Evolutionary conservation across 805 yeast species (phyloP), one percentile per base, ranked within the genome.

Genomic region (Wickerhamiella musiphila): DNA sequence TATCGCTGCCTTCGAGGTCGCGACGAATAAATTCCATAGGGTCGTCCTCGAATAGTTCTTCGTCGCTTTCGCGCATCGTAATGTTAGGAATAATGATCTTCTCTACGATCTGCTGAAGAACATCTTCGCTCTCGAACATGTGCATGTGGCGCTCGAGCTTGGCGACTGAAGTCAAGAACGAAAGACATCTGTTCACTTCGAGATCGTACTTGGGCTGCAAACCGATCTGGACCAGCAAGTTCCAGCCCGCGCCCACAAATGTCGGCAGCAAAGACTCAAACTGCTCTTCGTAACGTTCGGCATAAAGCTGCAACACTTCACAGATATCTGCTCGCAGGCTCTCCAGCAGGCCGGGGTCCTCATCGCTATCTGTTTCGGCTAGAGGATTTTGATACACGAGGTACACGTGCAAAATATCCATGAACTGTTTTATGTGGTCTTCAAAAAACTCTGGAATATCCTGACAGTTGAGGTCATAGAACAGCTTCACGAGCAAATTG

Each of bases 371-470:
- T 31, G 70, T 70, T 13, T 62, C 70, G 4, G 78, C 53, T 31
- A 72, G 40, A 0, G 66, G 58, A 36, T 73, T 72, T 11, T 60
- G 49, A 48, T 72, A 81, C 25, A 64, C 57, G 36, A 90, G 61
- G 51, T 84, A 86, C 54, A 78, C 78, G 51, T 82, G 92, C 43
- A 84, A 61, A 18, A 84, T 67, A 4, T 63, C 62, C 90, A 92
- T 79, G 33, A 92, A 83, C 12, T 57, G 59, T 25, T 64, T 58
- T 53, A 90, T 57, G 51, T 90, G 68, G 56, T 90, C 96, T 57
- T 92, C 99, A 51, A 90, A 90, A 50, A 86, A 90, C 55, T 84
- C 98, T 1, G 99, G 98, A 33, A 90, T 76, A 56, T 90, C 99
- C 57, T 92, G 98, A 56, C 95, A 86, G 53, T 90, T 90, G 47